These are phyloP conservation scores for Mycena albidolilacea DNA, from an alignment of 768 basidiomycete genomes.

Conservation along the genomic window DNA sequence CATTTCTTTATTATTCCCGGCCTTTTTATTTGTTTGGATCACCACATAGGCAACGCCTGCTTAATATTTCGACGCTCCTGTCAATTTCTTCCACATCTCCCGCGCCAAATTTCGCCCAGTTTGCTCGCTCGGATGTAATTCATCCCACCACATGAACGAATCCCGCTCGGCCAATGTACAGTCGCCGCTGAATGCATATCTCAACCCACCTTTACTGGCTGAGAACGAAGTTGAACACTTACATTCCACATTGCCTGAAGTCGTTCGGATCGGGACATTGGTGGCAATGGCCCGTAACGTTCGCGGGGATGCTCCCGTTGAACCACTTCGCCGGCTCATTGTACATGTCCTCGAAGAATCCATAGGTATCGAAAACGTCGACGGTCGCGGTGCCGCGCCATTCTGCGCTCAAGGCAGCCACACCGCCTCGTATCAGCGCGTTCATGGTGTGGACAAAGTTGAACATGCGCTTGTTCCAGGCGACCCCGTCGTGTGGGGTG, in stretches of 20 bases:
- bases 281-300: conserved; percentile 43
- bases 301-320: conserved; percentile 44
- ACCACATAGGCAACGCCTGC: no score
- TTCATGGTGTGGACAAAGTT: conserved; percentile 43
- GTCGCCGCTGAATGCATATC: conserved; percentile 34
- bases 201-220: not conserved
- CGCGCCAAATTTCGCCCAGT: conserved; percentile 40
- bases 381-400: conserved; percentile 36
- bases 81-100: conserved; percentile 29
- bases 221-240: not conserved
- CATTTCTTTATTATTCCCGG: no score
- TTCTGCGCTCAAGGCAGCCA: conserved; percentile 37
- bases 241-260: conserved; percentile 36
- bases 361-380: conserved; percentile 42
- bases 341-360: conserved; percentile 43
- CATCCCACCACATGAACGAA: conserved; percentile 43
- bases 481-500: conserved; percentile 39
- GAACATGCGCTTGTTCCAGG: conserved; percentile 43
- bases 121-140: conserved; percentile 38
- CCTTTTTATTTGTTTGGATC: no score
- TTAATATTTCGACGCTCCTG: no score
- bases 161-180: conserved; percentile 41
- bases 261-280: conserved; percentile 41
- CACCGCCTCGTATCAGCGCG: conserved; percentile 36
- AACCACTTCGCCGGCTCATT: conserved; percentile 40